Percentiles rank a stretch among this genome's conserved stretches.
These are phyloP conservation scores for Russula brevipes DNA, from an alignment of 768 basidiomycete species.

Conservation along the genomic window DNA sequence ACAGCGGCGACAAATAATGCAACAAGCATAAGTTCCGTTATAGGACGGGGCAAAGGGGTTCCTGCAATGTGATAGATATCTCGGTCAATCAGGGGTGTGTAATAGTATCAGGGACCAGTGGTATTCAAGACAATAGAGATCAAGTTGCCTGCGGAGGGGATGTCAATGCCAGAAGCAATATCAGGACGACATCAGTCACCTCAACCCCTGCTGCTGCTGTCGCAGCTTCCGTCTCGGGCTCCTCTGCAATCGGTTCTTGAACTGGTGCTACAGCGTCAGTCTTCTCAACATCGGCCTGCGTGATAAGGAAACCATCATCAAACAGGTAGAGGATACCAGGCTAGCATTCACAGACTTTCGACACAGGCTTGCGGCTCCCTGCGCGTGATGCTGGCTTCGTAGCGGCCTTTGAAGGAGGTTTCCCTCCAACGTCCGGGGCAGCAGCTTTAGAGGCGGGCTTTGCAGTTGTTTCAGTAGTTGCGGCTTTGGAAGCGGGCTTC, in stretches of 20 bases:
- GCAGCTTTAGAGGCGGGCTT: constrained; percentile 33
- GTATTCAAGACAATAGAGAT: constrained; percentile 17
- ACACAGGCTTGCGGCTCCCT: constrained; percentile 33
- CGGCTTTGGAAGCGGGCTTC: constrained; percentile 37
- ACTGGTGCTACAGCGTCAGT: constrained; percentile 10
- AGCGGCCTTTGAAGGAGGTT: constrained; percentile 33
- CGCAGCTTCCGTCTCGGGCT: constrained; percentile 23
- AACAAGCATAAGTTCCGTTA: constrained; percentile 19
- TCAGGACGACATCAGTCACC: neutral
- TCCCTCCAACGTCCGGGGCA: constrained; percentile 20
- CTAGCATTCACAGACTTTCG: constrained; percentile 28
- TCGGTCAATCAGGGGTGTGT: constrained; percentile 3
- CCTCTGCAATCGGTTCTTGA: constrained; percentile 23
- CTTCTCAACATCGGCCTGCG: constrained; percentile 21
- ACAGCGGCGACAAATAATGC: constrained; percentile 22
- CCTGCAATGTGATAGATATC: constrained; percentile 23
- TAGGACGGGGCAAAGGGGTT: constrained; percentile 17
- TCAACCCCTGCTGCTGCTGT: constrained; percentile 3
- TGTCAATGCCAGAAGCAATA: neutral
- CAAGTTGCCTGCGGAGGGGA: constrained; percentile 11
- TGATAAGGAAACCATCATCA: neutral
- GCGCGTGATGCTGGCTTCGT: constrained; percentile 28
- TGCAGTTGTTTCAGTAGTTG: constrained; percentile 34
- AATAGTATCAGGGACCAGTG: neutral
- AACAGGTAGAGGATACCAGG: constrained; percentile 15